Evolutionary conservation across 345 rosid species (phyloP), one percentile per base, ranked within the genome.

Genomic region (Clausena lansium): DNA sequence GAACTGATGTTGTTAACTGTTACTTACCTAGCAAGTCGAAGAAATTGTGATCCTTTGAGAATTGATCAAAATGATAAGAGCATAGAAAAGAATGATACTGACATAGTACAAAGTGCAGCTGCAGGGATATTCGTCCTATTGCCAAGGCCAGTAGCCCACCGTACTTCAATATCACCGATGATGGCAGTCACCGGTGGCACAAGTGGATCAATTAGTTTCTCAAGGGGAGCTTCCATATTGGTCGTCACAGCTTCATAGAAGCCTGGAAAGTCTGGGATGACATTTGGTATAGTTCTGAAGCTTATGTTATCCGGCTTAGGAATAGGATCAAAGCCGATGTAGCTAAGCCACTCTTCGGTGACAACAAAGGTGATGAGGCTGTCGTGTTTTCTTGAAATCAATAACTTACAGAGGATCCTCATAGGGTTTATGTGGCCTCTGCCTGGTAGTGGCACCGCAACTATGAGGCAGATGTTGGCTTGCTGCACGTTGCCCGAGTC

Each of bases 341-440:
- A 74, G n/a, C 88, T 85, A 64, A 84, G 81, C 94, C 94, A 91
- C 86, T 91, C 94, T 76, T 91, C 90, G 1, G 94, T 93, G 80
- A 92, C 73, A 41, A 89, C 93, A 71, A 90, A 86, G 9, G 91
- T 87, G 67, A 91, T 78, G 77, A 82, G 70, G 60, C 89, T 79
- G 71, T 82, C 66, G 9, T 77, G 76, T 38, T 72, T 71, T 55
- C 81, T 88, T 30, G 84, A 78, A 63, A 78, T 64, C 14, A 93
- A 83, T 50, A 73, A 61, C 82, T 86, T 85, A 83, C 87, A 89
- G 76, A 92, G 80, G 85, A 86, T 89, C 87, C 86, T 84, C 95
- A 92, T 86, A 4, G 92, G 91, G 76, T 89, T 92, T 81, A 91
- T 67, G 78, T 92, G 94, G 81, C 94, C 93, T 78, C 93, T 58